Conservation (phyloP, 495 filamentous ascomycete species). For the Aspergillus olivimuriae region DNA sequence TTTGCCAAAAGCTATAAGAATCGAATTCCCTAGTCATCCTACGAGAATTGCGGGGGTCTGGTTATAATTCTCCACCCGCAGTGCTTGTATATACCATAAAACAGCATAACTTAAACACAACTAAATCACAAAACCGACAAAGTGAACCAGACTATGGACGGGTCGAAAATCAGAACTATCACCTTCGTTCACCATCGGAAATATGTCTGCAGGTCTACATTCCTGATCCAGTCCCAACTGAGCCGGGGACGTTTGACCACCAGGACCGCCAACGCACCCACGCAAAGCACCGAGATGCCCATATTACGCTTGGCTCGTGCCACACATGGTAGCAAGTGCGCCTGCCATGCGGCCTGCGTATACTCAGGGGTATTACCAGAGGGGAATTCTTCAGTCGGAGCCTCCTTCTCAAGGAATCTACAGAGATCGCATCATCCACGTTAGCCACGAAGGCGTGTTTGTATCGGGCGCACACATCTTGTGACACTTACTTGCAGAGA, state of each 20-base stretch:
- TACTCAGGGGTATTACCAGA: neutral
- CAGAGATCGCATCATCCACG: neutral
- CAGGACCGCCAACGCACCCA: neutral
- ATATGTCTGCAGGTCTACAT: neutral
- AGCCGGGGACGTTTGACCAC: neutral
- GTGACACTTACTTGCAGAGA: slow-evolving; percentile 26
- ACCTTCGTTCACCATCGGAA: no score
- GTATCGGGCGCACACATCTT: no score
- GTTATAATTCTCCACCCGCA: no score
- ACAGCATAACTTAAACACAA: no score
- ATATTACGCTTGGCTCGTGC: neutral
- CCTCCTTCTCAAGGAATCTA: slow-evolving; percentile 22
- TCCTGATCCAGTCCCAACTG: neutral
- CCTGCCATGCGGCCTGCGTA: neutral
- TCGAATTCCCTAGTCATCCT: no score
- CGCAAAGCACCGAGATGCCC: neutral
- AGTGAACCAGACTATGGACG: no score
- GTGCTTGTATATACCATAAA: no score
- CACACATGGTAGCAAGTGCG: neutral
- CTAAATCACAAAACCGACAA: no score
- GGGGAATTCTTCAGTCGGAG: slow-evolving; percentile 1
- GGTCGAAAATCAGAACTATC: no score
- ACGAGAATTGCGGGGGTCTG: no score
- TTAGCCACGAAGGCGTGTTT: neutral
- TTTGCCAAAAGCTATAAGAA: no score